Conservation (phyloP, 208 protist species). For the Endotrypanum monterogeii region DNA sequence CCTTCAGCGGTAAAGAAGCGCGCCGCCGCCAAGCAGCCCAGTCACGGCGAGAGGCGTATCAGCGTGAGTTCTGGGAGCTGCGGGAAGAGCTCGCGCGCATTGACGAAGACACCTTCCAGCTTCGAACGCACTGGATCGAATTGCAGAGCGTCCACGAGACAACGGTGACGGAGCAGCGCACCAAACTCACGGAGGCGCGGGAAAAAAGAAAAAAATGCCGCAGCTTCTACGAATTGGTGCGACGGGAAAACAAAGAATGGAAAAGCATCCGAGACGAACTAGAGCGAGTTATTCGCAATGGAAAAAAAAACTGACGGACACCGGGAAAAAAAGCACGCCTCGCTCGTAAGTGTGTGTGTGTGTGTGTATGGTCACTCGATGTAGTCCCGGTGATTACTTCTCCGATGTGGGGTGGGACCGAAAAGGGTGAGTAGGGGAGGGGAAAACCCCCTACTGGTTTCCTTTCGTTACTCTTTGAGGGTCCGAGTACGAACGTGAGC, state of each 20-base stretch:
- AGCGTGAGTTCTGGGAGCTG: conserved; percentile 45
- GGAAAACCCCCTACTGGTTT: not conserved
- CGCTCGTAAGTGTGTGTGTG: too few species aligned
- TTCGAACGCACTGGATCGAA: conserved; percentile 23
- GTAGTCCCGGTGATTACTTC: not conserved
- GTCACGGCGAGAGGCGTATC: conserved; percentile 18
- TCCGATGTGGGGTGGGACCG: too few species aligned
- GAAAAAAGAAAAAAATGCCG: conserved; percentile 35
- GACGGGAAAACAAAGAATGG: conserved; percentile 67
- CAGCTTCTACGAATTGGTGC: conserved; percentile 39
- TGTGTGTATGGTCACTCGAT: too few species aligned
- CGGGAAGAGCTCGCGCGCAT: conserved; percentile 48
- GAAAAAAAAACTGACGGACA: not conserved
- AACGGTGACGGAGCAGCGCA: conserved; percentile 12
- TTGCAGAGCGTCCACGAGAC: conserved; percentile 32
- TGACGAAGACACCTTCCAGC: conserved; percentile 45
- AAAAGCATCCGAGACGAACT: conserved; percentile 47
- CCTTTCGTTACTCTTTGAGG: too few species aligned
- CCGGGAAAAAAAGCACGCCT: not conserved
- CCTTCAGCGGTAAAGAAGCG: conserved; percentile 32
- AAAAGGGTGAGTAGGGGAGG: too few species aligned
- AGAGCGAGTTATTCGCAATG: conserved; percentile 17
- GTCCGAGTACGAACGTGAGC: too few species aligned
- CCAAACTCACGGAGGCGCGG: conserved; percentile 43
- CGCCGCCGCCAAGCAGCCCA: conserved; percentile 25